These are phyloP conservation scores for Aspergillus sp. DNA, from an alignment of 2,329 filamentous ascomycete genomes.

Conservation along the genomic window DNA sequence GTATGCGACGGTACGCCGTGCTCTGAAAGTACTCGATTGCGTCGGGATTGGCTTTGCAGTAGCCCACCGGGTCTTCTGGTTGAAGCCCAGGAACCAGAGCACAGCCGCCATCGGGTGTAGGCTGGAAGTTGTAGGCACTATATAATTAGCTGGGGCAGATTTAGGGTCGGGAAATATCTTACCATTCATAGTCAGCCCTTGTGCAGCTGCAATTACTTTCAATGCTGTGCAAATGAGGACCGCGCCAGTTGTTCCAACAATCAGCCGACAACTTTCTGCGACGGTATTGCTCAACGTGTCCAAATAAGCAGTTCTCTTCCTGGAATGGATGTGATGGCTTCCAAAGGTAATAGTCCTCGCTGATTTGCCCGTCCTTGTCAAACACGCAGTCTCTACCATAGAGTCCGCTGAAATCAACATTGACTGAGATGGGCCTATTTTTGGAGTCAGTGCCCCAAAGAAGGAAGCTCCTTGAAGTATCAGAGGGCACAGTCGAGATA, in stretches of 20 bases:
- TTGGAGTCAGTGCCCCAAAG: conserved; percentile 73
- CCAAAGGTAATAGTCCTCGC: conserved; percentile 81
- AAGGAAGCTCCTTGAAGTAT: conserved; percentile 87
- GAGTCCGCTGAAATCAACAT: conserved; percentile 86
- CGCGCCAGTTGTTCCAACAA: conserved; percentile 80
- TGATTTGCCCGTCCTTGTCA: conserved; percentile 63
- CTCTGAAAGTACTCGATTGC: conserved; percentile 79
- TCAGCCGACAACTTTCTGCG: conserved; percentile 79
- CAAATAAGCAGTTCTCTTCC: conserved; percentile 84
- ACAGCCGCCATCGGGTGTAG: conserved; percentile 77
- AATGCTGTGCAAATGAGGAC: conserved; percentile 73
- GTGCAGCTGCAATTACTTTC: conserved; percentile 79
- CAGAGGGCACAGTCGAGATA: conserved; percentile 86
- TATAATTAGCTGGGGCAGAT: conserved; percentile 15
- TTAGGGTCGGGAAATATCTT: conserved; percentile 39
- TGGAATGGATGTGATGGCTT: conserved; percentile 80
- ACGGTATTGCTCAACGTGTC: conserved; percentile 85
- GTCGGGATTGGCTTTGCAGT: conserved; percentile 68
- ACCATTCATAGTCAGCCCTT: conserved; percentile 91
- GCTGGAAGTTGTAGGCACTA: conserved; percentile 93
- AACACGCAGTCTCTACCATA: conserved; percentile 72
- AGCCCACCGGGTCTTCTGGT: conserved; percentile 62
- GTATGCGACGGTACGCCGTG: conserved; percentile 87
- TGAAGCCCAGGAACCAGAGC: conserved; percentile 72
- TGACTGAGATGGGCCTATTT: conserved; percentile 70